Percentiles rank a stretch among this genome's conserved stretches.
Conservation (phyloP, 352 stramenopile genomes). For the Peronospora farinosa region DNA sequence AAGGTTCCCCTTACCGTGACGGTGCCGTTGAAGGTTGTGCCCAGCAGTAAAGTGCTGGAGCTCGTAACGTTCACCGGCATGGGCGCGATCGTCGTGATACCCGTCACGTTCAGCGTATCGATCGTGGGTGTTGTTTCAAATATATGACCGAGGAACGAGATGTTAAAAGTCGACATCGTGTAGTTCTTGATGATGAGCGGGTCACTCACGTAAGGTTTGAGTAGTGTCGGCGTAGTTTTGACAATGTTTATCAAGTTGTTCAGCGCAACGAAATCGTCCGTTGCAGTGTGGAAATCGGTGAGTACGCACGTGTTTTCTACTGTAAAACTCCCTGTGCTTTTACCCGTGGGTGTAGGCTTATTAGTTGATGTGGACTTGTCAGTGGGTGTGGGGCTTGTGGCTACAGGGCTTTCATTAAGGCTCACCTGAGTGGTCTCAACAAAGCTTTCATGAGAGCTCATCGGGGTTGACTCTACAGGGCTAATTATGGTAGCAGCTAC, state of each 20-base stretch:
- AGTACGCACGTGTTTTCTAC: slow-evolving; percentile 27
- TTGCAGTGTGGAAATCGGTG: slow-evolving; percentile 40
- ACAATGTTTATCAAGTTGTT: slow-evolving; percentile 42
- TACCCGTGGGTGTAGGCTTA: neutral
- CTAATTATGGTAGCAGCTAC: neutral
- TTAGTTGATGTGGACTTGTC: neutral
- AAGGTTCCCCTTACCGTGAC: slow-evolving; percentile 35
- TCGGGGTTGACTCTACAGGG: neutral
- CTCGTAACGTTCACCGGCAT: slow-evolving; percentile 43
- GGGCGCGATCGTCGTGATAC: slow-evolving; percentile 40
- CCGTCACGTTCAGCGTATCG: slow-evolving; percentile 39
- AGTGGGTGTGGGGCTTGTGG: neutral
- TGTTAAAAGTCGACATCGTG: slow-evolving; percentile 33
- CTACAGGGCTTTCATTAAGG: too few species aligned
- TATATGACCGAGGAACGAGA: slow-evolving; percentile 47
- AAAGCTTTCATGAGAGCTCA: neutral
- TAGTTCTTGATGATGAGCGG: slow-evolving; percentile 37
- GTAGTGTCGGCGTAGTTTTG: slow-evolving; percentile 29
- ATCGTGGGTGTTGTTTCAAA: slow-evolving; percentile 41
- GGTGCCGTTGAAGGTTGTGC: slow-evolving; percentile 37
- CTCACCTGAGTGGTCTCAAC: neutral
- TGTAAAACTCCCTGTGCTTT: neutral
- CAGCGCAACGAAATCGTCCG: slow-evolving; percentile 39
- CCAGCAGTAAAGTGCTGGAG: slow-evolving; percentile 31
- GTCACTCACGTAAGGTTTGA: slow-evolving; percentile 33